These are phyloP conservation scores for Excoecaria cochinchinensis DNA, from an alignment of 345 rosid genomes.

Conservation along the genomic window DNA sequence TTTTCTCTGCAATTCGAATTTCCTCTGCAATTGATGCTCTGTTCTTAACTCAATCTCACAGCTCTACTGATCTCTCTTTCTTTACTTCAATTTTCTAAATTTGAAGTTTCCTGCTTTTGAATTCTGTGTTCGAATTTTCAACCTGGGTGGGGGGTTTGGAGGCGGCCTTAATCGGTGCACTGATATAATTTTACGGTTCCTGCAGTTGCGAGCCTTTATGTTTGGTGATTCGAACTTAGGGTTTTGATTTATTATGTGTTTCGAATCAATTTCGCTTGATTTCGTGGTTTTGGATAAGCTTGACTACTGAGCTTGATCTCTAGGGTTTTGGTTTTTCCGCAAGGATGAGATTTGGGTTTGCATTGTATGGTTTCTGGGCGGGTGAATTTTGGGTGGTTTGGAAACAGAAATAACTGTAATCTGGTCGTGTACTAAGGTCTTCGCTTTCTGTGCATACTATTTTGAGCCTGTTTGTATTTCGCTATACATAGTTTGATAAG, in stretches of 20 bases:
- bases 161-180: slow-evolving; percentile 38
- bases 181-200: slow-evolving; percentile 35
- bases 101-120: slow-evolving; percentile 33
- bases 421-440: not conserved
- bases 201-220: slow-evolving; percentile 27
- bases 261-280: slow-evolving; percentile 23
- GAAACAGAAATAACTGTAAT: slow-evolving; percentile 28
- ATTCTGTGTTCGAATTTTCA: slow-evolving; percentile 29
- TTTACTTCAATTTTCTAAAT: slow-evolving; percentile 41
- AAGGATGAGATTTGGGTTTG: slow-evolving; percentile 63
- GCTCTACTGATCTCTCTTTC: slow-evolving; percentile 50
- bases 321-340: slow-evolving; percentile 60
- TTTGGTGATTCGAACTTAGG: slow-evolving; percentile 53
- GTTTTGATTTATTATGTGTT: slow-evolving; percentile 43
- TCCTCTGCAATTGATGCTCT: slow-evolving; percentile 33
- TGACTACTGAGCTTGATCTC: slow-evolving; percentile 40
- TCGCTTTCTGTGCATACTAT: slow-evolving; percentile 11
- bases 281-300: slow-evolving; percentile 30
- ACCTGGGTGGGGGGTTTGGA: slow-evolving; percentile 13
- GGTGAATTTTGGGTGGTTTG: slow-evolving; percentile 30
- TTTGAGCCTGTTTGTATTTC: not conserved
- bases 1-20: slow-evolving; percentile 35
- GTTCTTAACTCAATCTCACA: slow-evolving; percentile 40
- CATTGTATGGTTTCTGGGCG: slow-evolving; percentile 43
- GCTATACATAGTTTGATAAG: slow-evolving; percentile 19